Conservation (phyloP, 164 flowering plant species). For the Kingdonia uniflora region DNA sequence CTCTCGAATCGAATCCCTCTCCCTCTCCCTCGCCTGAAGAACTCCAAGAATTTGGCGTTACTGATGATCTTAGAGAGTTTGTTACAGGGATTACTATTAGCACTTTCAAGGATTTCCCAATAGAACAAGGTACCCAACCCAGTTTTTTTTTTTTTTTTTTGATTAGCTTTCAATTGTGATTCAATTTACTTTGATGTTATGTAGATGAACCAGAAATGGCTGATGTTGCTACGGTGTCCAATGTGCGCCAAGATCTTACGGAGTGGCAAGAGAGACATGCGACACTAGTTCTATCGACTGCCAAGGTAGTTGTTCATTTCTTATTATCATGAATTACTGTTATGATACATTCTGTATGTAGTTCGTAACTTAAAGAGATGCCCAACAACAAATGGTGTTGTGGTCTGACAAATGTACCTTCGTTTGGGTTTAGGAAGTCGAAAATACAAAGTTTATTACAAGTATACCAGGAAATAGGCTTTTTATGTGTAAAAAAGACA, state of each 20-base stretch:
- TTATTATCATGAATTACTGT: no score
- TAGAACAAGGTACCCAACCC: constrained; percentile 37
- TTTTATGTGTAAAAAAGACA: no score
- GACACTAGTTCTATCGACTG: constrained; percentile 66
- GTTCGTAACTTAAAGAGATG: no score
- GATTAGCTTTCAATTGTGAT: neutral
- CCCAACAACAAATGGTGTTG: no score
- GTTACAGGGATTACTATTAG: constrained; percentile 51
- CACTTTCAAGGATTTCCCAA: constrained; percentile 68
- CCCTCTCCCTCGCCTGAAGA: constrained; percentile 16
- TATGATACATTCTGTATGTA: no score
- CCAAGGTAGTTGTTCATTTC: constrained; percentile 52
- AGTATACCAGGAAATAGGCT: no score
- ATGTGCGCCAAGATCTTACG: constrained; percentile 83
- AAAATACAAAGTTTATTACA: no score
- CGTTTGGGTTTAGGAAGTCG: no score
- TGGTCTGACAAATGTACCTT: no score
- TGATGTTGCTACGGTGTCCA: constrained; percentile 60
- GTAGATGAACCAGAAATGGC: constrained; percentile 64
- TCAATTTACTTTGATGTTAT: constrained; percentile 7
- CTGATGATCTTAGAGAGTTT: constrained; percentile 74
- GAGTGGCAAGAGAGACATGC: constrained; percentile 91
- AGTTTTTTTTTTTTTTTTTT: neutral
- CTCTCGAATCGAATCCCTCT: constrained; percentile 19
- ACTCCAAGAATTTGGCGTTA: constrained; percentile 64